phyloP scores from a whole-genome alignment of 2,329 filamentous ascomycete genomes.

The Fusarium falciforme region DNA sequence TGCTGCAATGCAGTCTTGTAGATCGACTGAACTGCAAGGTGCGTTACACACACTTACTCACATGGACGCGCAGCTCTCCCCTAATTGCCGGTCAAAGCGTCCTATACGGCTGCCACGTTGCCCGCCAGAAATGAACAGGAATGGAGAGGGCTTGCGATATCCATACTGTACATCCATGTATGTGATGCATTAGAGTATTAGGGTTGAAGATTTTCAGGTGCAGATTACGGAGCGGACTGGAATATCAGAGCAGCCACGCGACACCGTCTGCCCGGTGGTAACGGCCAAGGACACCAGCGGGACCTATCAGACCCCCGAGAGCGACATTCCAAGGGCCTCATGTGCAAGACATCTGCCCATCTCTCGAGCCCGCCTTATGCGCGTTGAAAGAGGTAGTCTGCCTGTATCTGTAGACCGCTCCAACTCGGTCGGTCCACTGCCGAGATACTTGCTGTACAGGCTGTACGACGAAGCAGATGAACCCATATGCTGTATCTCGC shows the following conservation, averaged over 20 bases:
- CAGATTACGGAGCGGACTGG: conserved; percentile 1
- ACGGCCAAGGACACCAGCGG: background rate
- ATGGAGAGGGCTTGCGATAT: background rate
- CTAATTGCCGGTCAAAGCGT: conserved; percentile 8
- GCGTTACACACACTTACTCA: background rate
- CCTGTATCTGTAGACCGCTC: conserved; percentile 9
- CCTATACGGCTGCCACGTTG: conserved; percentile 6
- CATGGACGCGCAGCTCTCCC: background rate
- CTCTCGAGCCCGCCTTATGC: conserved; percentile 8
- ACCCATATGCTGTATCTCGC: background rate
- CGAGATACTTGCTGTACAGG: background rate
- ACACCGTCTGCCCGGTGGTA: background rate
- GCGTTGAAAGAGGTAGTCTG: background rate
- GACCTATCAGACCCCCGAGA: conserved; percentile 8
- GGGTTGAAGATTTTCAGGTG: conserved; percentile 18
- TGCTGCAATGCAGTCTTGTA: background rate
- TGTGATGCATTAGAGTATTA: conserved; percentile 7
- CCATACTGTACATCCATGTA: background rate
- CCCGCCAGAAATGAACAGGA: background rate
- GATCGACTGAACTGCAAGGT: background rate
- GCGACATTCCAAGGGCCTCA: conserved; percentile 10
- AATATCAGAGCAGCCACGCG: conserved; percentile 16
- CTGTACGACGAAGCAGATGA: background rate
- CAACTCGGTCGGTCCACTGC: background rate
- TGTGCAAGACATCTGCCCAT: conserved; percentile 10